These are phyloP conservation scores for Tricholoma hemisulphureum DNA, from an alignment of 768 basidiomycete genomes.

Conservation along the genomic window DNA sequence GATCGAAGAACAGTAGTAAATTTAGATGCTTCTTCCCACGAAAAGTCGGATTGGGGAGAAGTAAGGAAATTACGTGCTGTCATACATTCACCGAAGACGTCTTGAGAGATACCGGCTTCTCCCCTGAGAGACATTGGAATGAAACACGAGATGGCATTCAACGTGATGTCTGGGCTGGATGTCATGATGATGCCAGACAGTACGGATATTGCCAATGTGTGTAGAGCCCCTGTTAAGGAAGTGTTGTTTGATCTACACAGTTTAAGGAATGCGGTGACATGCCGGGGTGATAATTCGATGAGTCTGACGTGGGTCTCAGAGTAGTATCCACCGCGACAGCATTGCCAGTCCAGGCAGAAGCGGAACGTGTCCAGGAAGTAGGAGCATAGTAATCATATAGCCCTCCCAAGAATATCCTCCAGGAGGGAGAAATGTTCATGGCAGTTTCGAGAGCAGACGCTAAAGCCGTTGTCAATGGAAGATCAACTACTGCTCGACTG, in stretches of 20 bases:
- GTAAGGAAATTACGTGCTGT: slow-evolving; percentile 22
- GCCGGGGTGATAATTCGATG: slow-evolving; percentile 21
- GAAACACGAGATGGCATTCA: slow-evolving; percentile 18
- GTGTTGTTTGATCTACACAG: slow-evolving; percentile 28
- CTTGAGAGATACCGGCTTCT: slow-evolving; percentile 22
- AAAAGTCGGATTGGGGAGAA: slow-evolving; percentile 24
- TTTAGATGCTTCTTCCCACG: slow-evolving; percentile 30
- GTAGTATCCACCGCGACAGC: slow-evolving; percentile 16
- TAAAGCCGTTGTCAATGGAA: slow-evolving; percentile 17
- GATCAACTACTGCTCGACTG: slow-evolving; percentile 6
- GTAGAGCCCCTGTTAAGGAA: slow-evolving; percentile 32
- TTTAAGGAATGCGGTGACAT: slow-evolving; percentile 18
- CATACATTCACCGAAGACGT: slow-evolving; percentile 33
- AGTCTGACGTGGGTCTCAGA: slow-evolving; percentile 25
- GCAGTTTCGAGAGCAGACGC: slow-evolving; percentile 27
- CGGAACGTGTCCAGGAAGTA: slow-evolving; percentile 22
- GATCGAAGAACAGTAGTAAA: slow-evolving; percentile 26
- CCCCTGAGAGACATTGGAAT: slow-evolving; percentile 35
- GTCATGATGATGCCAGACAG: slow-evolving; percentile 27
- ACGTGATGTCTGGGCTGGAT: background rate
- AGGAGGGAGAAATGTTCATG: slow-evolving; percentile 26
- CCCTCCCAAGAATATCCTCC: slow-evolving; percentile 19
- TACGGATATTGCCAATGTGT: slow-evolving; percentile 24
- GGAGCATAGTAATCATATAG: slow-evolving; percentile 28
- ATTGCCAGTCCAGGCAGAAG: slow-evolving; percentile 32